A percentile compares a stretch with the other conserved stretches of the same genome.
These are phyloP conservation scores for Lunularia cruciata DNA, from an alignment of 225 moss, liverwort and hornwort genomes.

Conservation along the genomic window DNA sequence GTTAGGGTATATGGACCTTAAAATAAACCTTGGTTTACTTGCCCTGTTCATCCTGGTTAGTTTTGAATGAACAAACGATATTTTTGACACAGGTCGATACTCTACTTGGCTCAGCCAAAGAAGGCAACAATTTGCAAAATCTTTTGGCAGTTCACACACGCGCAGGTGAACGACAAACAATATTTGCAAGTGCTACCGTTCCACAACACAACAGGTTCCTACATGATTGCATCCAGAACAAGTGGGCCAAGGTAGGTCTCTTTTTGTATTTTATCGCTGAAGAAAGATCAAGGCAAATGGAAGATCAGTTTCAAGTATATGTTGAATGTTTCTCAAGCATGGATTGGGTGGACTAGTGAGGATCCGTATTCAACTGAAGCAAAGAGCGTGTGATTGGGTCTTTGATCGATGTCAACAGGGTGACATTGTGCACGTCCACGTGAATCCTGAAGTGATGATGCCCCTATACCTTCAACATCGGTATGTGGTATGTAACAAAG, in stretches of 20 bases:
- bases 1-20: not conserved
- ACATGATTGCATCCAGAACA: constrained; percentile 80
- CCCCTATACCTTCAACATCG: constrained; percentile 83
- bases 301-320: not conserved
- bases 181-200: constrained; percentile 92
- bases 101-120: constrained; percentile 88
- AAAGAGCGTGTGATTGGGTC: not conserved
- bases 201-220: constrained; percentile 92
- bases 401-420: constrained; percentile 47
- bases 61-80: not conserved
- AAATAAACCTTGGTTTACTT: no score
- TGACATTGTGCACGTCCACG: constrained; percentile 72
- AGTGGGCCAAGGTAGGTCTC: constrained; percentile 80
- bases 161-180: constrained; percentile 80
- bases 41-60: not conserved
- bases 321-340: not conserved
- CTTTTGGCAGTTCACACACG: constrained; percentile 71
- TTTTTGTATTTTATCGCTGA: not conserved
- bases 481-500: constrained; percentile 65
- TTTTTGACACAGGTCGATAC: constrained; percentile 80
- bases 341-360: not conserved
- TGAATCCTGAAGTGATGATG: constrained; percentile 75
- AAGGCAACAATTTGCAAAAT: constrained; percentile 83
- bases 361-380: not conserved
- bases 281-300: no score